A percentile compares a stretch with the other conserved stretches of the same genome.
phyloP scores from a whole-genome alignment of 371 early-diverging fungal species.

The Mortierella sp. region DNA sequence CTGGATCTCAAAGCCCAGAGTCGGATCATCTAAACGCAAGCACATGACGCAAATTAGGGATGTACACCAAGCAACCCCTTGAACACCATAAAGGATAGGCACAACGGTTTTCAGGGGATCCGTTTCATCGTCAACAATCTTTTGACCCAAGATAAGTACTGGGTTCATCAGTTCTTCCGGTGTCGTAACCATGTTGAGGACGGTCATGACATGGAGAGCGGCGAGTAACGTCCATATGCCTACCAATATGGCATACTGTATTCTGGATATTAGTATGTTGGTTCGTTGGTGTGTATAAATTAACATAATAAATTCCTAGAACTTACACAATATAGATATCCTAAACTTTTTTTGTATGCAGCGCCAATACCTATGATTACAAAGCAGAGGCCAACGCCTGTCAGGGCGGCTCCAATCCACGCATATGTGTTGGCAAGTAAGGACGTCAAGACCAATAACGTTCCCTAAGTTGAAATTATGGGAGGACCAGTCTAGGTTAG shows the following conservation, averaged over 20 bases:
- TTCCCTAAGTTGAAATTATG: constrained; percentile 10
- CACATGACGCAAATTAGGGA: constrained; percentile 23
- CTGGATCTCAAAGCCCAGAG: constrained; percentile 29
- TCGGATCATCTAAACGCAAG: constrained; percentile 14
- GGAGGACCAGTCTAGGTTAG: background rate
- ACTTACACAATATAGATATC: constrained; percentile 28
- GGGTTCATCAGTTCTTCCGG: constrained; percentile 21
- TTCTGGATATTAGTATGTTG: background rate
- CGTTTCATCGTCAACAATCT: constrained; percentile 14
- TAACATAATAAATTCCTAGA: background rate
- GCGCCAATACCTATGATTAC: constrained; percentile 36
- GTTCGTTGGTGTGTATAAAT: background rate
- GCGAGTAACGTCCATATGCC: constrained; percentile 37
- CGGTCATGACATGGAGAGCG: constrained; percentile 21
- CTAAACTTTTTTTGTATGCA: constrained; percentile 35
- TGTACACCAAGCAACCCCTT: constrained; percentile 30
- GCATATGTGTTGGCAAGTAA: constrained; percentile 38
- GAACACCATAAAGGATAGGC: constrained; percentile 26
- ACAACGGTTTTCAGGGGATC: constrained; percentile 19
- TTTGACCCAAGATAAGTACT: constrained; percentile 21
- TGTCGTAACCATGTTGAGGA: constrained; percentile 21
- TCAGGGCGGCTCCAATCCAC: constrained; percentile 36
- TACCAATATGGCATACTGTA: constrained; percentile 40
- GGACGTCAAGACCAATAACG: constrained; percentile 33
- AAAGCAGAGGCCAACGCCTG: constrained; percentile 28